Evolutionary conservation across 176 grass and related monocot species (phyloP), one percentile per base, ranked within the genome.

Genomic region (Avena eriantha): DNA sequence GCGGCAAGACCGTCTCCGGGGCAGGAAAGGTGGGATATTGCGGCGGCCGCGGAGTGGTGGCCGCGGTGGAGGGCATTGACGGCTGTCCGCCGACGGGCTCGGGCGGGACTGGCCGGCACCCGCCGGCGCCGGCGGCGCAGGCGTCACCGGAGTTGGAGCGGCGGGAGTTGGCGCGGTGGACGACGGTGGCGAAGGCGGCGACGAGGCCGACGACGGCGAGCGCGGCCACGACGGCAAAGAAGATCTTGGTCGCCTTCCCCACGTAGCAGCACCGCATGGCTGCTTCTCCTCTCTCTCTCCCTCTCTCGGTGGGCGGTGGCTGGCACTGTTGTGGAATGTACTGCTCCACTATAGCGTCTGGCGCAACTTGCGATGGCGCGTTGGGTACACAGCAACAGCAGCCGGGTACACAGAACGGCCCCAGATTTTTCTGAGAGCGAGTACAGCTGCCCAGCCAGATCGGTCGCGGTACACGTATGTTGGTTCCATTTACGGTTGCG

Each of bases 211-310:
- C 77, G 60, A 92, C 70, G 58, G 92, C 83, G 85, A 97, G 90
- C 61, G 82, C 51, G 22, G 76, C 85, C 10, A 95, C 69, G 74
- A 93, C 76, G 70, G 63, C 72, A 56, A 97, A 50, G 95, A 98
- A 98, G 89, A 98, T 92, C 87, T 93, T 98, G 81, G 95, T 98
- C 39, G 95, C 95, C 87, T 93, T 98, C 39, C 95, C 95, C 10
- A 98, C 93, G 83, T 93, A 98, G 89, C 93, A 98, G 81, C 85
- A 79, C 69, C 50, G 59, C 93, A 91, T 91, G 49, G 83, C 79
- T 43, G 74, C 64, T 21, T 4, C 79, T 33, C 39, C 4, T 3
- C 17, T 5, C 33, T 10, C 66, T 11, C 23, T 29, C 65, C 0
- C 65, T 23, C 69, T 10, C 41, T 18, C 39, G 4, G 41, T 5